A percentile compares a stretch with the other conserved stretches of the same genome.
phyloP scores from a whole-genome alignment of 139 green algal genomes.

The Volvox africanus region DNA sequence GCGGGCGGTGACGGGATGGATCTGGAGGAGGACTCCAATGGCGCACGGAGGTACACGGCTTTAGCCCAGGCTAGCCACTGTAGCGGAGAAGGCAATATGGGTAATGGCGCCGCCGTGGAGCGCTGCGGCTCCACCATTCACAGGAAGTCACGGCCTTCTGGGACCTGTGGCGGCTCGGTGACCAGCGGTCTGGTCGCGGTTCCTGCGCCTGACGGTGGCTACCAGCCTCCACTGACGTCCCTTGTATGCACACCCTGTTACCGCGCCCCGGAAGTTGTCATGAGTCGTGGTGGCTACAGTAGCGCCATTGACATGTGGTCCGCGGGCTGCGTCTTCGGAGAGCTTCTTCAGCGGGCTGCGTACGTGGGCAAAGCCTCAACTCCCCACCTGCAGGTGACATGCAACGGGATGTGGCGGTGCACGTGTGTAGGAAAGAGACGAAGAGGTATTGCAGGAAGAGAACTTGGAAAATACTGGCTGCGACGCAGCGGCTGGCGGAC shows the following conservation, averaged over 20 bases:
- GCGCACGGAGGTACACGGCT: background rate
- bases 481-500: too few relatives aligned
- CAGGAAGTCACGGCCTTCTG: background rate
- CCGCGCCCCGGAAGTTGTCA: constrained; percentile 68
- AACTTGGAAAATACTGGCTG: too few relatives aligned
- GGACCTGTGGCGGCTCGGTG: background rate
- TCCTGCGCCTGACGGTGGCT: constrained; percentile 31
- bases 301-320: constrained; percentile 84
- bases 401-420: background rate
- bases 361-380: constrained; percentile 79
- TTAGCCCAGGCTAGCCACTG: background rate
- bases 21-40: background rate
- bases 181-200: background rate
- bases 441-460: background rate
- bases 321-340: constrained; percentile 91
- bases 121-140: background rate
- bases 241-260: constrained; percentile 82
- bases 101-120: background rate
- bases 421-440: background rate
- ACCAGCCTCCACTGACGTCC: constrained; percentile 80
- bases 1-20: constrained; percentile 4
- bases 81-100: background rate
- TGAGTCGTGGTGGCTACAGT: constrained; percentile 78
- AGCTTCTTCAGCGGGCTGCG: constrained; percentile 88
- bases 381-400: constrained; percentile 74